Base-by-base conservation (phyloP, 352 stramenopile species). In the Phytophthora pisi region DNA sequence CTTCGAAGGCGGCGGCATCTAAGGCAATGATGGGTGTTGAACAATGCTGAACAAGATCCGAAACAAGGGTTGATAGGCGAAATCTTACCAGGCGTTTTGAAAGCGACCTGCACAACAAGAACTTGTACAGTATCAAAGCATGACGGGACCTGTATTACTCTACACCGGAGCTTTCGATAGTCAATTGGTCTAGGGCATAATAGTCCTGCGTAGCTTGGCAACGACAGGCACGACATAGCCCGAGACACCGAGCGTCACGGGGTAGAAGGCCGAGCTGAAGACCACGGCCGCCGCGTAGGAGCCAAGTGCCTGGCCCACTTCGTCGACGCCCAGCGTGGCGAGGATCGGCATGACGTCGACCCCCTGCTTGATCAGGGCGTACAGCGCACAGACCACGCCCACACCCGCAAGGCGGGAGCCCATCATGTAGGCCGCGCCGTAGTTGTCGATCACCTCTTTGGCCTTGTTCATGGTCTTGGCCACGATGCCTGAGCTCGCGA, bases 391-490 rank as follows among this genome's bases (percentile, higher is more conserved):
- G 24, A 96, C 86, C 23, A 96, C 88, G 13, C 77, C 63, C 0
- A 96, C 86, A 45, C 89, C 88, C 30, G 87, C 82, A 57, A 95
- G 71, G 7, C 89, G 88, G 36, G 89, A 94, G 49, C 86, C 84
- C 76, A 96, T 94, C 85, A 96, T 95, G 74, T 96, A 96, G 11
- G 86, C 83, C 0, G 89, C 89, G 34, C 89, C 89, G 66, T 96
- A 96, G 63, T 83, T 91, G 81, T 96, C 84, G 8, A 96, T 79
- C 18, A 95, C 80, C 52, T 83, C 73, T 52, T 82, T 92, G 31
- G 86, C 75, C 53, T 75, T 88, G n/a, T 74, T 77, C 84, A 93
- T 88, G 1, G 81, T 77, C 59, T 83, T 90, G 45, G 79, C 50
- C 38, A 95, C 53, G 5, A 93, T 57, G 50, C 77, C 77, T 7